Conservation (phyloP, 768 basidiomycete species). For the Paxillus ammoniavirescens region DNA sequence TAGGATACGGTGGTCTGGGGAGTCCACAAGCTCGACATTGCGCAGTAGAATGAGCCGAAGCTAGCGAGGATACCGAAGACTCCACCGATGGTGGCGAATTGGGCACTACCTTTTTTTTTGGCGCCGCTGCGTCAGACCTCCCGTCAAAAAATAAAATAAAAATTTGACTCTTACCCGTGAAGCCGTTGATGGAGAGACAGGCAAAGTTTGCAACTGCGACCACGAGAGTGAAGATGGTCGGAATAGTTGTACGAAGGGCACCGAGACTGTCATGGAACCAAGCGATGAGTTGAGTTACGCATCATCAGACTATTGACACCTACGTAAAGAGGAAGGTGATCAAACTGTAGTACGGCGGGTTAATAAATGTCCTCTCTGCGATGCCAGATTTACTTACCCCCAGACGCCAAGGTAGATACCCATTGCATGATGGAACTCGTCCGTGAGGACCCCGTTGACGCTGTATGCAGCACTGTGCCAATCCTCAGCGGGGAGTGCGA, state of each 20-base stretch:
- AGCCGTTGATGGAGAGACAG: constrained; percentile 23
- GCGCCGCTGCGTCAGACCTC: background rate
- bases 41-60: constrained; percentile 29
- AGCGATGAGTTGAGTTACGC: background rate
- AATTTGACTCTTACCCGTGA: constrained; percentile 20
- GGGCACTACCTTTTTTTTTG: constrained; percentile 12
- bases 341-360: constrained; percentile 10
- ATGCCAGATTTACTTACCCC: constrained; percentile 11
- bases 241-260: constrained; percentile 25
- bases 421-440: constrained; percentile 24
- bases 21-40: constrained; percentile 29
- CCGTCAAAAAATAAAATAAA: background rate
- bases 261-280: constrained; percentile 14
- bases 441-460: constrained; percentile 19
- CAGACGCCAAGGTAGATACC: constrained; percentile 29
- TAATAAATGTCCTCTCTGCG: background rate
- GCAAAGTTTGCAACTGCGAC: constrained; percentile 23
- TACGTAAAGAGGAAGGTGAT: constrained; percentile 25
- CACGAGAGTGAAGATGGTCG: constrained; percentile 20
- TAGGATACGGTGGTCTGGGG: constrained; percentile 27
- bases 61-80: constrained; percentile 24
- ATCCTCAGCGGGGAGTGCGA: background rate
- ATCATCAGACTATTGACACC: background rate
- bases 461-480: constrained; percentile 22
- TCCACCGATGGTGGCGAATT: constrained; percentile 28